Base-by-base conservation (phyloP, 805 yeast genomes). In the Kodamaea neixiangensis region DNA sequence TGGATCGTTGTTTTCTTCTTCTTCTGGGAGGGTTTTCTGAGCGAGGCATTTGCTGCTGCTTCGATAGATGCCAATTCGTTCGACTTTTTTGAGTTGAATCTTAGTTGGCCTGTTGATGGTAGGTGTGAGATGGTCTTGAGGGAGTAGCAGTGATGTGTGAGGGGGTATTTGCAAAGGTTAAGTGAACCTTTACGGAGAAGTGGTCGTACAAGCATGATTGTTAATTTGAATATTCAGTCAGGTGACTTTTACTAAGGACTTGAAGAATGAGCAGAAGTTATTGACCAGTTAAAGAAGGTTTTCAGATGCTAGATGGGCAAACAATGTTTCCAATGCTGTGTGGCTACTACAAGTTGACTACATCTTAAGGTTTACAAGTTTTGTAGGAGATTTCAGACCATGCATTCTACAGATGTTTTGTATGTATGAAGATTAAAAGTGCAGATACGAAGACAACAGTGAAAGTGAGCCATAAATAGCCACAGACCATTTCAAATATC, bases 1-100 rank as follows among this genome's bases (percentile, higher is more conserved):
- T 69, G 72, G 25, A 68, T 59, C n/a, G 67, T 50, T 11, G 62
- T 54, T 42, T 58, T 51, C 44, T 63, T 64, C 53, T 62, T 67
- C 14, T 45, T 20, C 7, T 48, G 19, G 7, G 41, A 17, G 5
- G 41, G 41, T 17, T 37, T 37, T 17, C 41, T 14, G 21, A 37
- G 41, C 3, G n/a, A 15, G 19, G 41, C 46, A 25, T 47, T 55
- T 37, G 41, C 41, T 10, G 41, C 41, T 37, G 41, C 41, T 15
- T 37, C 19, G 41, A 37, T 37, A 7, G 21, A 15, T 3, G 41
- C 17, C 40, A 49, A 55, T 39, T 46, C 48, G 37, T 37, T 40
- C 20, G 46, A 7, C 19, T 22, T 22, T 15, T 14, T 14, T 14
- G 45, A 25, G 35, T 15, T 37, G 41, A 11, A 15, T 37, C 41